Base-by-base conservation (phyloP, 2,329 filamentous ascomycete species). In the Cordyceps farinosa region DNA sequence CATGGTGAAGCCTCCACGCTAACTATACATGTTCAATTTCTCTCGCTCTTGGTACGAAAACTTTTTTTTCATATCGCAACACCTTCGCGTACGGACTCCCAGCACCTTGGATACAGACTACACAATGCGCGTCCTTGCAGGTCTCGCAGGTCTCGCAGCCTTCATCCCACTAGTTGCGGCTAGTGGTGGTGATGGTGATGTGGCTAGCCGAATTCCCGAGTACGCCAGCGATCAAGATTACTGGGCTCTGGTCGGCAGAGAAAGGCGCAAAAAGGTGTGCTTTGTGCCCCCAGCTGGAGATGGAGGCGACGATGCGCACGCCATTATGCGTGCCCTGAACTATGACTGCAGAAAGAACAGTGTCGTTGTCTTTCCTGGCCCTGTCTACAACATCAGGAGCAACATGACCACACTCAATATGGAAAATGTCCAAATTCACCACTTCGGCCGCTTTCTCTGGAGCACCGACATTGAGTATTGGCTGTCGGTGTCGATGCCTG, bases 401-500 rank as follows among this genome's bases (percentile, higher is more conserved):
- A 69, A 72, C 60, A 76, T 78, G 75, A 73, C 72, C 29, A 77
- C 74, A 0, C 64, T 68, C 45, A 53, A 66, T 15, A 69, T 78
- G 34, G 52, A 70, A 9, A 66, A 77, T 47, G 74, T 79, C 34
- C 74, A 78, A 48, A 82, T 83, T 17, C 78, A 84, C 59, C 80
- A 74, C 51, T 69, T 69, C 47, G 76, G 76, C 7, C 69, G 69
- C 50, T 65, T 78, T 32, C 70, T 75, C 27, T 82, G 80, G 77
- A 76, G 74, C 57, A 73, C 73, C 1, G 75, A 83, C 64, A 78
- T 84, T 9, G 65, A 73, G 7, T 85, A 84, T 70, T 85, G 82
- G 82, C 76, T 82, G 1, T 75, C 75, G 10, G 74, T 82, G 44
- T 82, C 80, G 6, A 75, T 84, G 65, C 75, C 79, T 0, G 75